Conservation (phyloP, 2,329 filamentous ascomycete species). For the Alternaria conjuncta region DNA sequence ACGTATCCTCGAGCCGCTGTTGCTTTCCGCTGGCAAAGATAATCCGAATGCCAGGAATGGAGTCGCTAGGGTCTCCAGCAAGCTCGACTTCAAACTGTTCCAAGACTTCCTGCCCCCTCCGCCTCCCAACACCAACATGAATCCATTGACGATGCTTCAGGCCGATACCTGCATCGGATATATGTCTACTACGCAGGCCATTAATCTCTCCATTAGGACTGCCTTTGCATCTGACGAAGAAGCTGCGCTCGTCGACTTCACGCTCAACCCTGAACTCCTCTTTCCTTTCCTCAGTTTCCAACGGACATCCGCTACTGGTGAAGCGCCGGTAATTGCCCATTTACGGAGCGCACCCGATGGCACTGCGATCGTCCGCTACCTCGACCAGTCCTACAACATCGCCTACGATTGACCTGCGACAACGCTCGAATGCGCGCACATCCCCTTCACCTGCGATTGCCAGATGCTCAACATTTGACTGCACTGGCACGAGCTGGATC, state of each 20-base stretch:
- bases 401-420: conserved; percentile 4
- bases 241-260: conserved; percentile 9
- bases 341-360: conserved; percentile 6
- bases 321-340: conserved; percentile 6
- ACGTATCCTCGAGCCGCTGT: too few species aligned
- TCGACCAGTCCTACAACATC: conserved; percentile 11
- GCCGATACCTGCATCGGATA: too few species aligned
- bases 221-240: conserved; percentile 9
- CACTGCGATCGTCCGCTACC: conserved; percentile 10
- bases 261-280: conserved; percentile 8
- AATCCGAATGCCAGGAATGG: too few species aligned
- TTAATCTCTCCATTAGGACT: neutral
- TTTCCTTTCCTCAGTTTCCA: conserved; percentile 8
- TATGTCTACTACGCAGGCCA: too few species aligned
- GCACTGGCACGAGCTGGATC: conserved; percentile 13
- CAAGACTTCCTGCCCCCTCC: too few species aligned
- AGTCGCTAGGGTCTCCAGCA: too few species aligned
- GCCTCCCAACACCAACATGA: too few species aligned
- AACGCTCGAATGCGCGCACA: conserved; percentile 10
- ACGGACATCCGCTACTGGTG: conserved; percentile 4
- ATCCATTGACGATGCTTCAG: too few species aligned
- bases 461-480: conserved; percentile 15
- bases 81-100: too few species aligned
- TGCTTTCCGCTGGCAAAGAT: too few species aligned
- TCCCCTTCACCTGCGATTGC: conserved; percentile 14